Evolutionary conservation across 1,139 yeast species (phyloP), one percentile per base, ranked within the genome.

Genomic region (Debaryomycetaceae sp.): DNA sequence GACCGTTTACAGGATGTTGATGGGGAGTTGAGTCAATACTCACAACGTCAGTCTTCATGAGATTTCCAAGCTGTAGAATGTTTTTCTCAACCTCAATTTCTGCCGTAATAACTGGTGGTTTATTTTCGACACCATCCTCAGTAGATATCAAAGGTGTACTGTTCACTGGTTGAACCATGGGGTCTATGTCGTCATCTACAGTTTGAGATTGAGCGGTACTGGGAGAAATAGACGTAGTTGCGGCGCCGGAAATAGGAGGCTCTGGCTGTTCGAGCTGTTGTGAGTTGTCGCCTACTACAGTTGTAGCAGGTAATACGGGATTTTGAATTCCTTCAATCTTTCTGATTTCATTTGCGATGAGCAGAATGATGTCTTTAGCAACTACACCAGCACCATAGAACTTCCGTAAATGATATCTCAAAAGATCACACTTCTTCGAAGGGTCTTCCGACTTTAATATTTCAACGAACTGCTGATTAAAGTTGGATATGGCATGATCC

Each of bases 351-450:
- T 22, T 22, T 22, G 26, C 26, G 26, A 22, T 22, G 26, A 22
- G 11, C 11, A 22, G 7, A 37, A 56, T 51, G 16, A 59, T 44
- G 35, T 59, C 66, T 16, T 57, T 59, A 39, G 60, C 43, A 15
- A 56, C 41, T 7, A 69, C 46, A 2, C 66, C 64, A 37, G 65
- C 52, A 1, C 73, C 73, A 44, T 67, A 68, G 2, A 63, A 37
- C 36, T 67, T 69, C 28, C 74, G 49, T 24, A 67, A 47, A 4
- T 58, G 39, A 39, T 63, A 68, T 35, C 51, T 52, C 30, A 59
- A 51, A 29, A 42, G 42, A 44, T 63, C 72, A 9, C 64, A 33
- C 35, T 59, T 63, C 22, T 46, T 37, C 1, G 42, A 48, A 3
- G 39, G 19, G 2, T 48, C 30, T 3, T 40, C 39, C 9, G 43